Conservation (phyloP, 305 asterid species). For the Salvia sclarea region DNA sequence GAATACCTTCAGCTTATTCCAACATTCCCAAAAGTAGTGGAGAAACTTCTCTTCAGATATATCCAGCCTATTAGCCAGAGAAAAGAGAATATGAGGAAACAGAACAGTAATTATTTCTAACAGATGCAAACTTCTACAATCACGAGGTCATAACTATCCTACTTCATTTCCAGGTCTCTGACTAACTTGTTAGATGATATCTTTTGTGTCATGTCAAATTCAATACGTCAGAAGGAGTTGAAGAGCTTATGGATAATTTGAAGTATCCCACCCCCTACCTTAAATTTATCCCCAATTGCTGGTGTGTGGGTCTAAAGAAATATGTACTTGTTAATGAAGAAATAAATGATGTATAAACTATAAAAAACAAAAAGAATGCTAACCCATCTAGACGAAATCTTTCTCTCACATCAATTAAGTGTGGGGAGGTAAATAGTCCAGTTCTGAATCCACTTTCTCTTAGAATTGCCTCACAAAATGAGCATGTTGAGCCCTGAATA, state of each 20-base stretch:
- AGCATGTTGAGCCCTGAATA: slow-evolving; percentile 85
- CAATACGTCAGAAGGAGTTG: slow-evolving; percentile 1
- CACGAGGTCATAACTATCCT: slow-evolving; percentile 3
- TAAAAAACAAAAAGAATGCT: slow-evolving; percentile 38
- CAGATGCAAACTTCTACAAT: slow-evolving; percentile 19
- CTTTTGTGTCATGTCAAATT: neutral
- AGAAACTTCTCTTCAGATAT: slow-evolving; percentile 83
- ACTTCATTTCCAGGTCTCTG: neutral
- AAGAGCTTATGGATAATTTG: neutral
- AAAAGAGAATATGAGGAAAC: slow-evolving; percentile 34
- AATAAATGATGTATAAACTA: slow-evolving; percentile 29
- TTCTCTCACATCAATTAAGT: slow-evolving; percentile 93
- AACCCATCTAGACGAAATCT: slow-evolving; percentile 88
- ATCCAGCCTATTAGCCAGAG: slow-evolving; percentile 60
- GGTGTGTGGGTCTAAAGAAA: neutral
- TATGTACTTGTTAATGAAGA: slow-evolving; percentile 15
- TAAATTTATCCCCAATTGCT: neutral
- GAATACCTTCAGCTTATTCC: slow-evolving; percentile 75
- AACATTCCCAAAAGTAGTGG: slow-evolving; percentile 79
- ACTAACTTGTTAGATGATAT: neutral
- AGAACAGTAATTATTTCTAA: slow-evolving; percentile 22
- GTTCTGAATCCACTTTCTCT: slow-evolving; percentile 83
- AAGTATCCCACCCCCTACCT: slow-evolving; percentile 2
- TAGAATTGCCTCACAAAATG: slow-evolving; percentile 81
- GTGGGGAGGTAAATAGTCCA: slow-evolving; percentile 93